Percentiles rank a stretch among this genome's conserved stretches.
Conservation (phyloP, 2,329 filamentous ascomycete genomes). For the Pseudogymnoascus sp. region DNA sequence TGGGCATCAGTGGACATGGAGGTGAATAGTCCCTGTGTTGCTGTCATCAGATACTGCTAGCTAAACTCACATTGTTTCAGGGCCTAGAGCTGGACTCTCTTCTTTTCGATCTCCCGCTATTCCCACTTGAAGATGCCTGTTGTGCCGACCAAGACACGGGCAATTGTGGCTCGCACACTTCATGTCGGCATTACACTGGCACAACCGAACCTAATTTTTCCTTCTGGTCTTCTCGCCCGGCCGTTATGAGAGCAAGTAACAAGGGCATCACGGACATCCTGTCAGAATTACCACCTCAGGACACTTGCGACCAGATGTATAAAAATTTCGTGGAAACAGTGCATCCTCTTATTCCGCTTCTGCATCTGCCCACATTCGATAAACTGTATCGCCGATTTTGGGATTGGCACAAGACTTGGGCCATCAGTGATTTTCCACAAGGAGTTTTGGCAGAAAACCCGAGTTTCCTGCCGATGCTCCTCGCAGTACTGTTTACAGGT, state of each 20-base stretch:
- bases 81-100: not conserved
- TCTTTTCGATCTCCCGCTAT: slow-evolving; percentile 4
- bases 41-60: not conserved
- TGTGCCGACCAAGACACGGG: slow-evolving; percentile 39
- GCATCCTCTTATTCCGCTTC: slow-evolving; percentile 5
- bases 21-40: slow-evolving; percentile 35
- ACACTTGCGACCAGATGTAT: slow-evolving; percentile 8
- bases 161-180: slow-evolving; percentile 37
- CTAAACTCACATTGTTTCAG: not conserved
- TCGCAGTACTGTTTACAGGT: slow-evolving; percentile 5
- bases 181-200: slow-evolving; percentile 20
- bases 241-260: not conserved
- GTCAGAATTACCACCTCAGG: not conserved
- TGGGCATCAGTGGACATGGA: slow-evolving; percentile 69
- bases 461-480: slow-evolving; percentile 2
- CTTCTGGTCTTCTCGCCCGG: slow-evolving; percentile 34
- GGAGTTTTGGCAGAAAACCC: slow-evolving; percentile 8
- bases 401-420: slow-evolving; percentile 5
- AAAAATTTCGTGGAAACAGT: slow-evolving; percentile 6
- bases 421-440: not conserved
- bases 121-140: not conserved
- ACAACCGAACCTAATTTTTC: slow-evolving; percentile 35
- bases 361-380: slow-evolving; percentile 8
- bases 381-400: not conserved
- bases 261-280: not conserved